Conservation (phyloP, 345 rosid species). For the Citrus australasica region DNA sequence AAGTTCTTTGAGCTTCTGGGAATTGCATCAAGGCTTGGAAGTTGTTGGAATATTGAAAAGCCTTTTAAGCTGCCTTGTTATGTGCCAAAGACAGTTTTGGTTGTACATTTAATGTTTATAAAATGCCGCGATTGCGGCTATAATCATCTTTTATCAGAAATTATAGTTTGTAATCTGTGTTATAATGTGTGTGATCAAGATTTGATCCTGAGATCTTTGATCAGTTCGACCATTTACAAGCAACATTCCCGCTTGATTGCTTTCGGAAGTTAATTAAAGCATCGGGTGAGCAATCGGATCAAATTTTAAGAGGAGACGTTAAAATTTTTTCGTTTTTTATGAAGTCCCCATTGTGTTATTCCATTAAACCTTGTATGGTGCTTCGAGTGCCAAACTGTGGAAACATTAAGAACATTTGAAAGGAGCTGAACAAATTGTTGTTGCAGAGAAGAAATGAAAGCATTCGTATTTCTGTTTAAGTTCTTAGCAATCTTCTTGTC, state of each 20-base stretch:
- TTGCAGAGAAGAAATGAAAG: neutral
- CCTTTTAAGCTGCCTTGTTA: constrained; percentile 11
- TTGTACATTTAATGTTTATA: constrained; percentile 13
- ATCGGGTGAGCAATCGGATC: no score
- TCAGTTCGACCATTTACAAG: no score
- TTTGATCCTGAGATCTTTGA: no score
- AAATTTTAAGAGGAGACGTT: no score
- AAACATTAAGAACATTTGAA: neutral
- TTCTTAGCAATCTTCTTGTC: neutral
- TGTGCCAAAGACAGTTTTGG: neutral
- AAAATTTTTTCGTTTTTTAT: no score
- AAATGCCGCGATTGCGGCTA: neutral
- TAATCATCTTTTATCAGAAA: neutral
- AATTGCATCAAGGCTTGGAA: constrained; percentile 9
- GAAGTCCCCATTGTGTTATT: neutral
- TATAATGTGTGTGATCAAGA: no score
- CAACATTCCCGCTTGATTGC: neutral
- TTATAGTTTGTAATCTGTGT: neutral
- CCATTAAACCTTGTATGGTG: neutral
- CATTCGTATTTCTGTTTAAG: neutral
- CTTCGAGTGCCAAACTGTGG: neutral
- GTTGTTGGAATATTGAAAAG: constrained; percentile 1
- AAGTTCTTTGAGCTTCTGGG: constrained; percentile 20
- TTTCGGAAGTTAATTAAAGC: neutral
- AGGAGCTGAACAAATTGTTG: neutral